These are phyloP conservation scores for Psidium friedrichsthalianum DNA, from an alignment of 345 rosid genomes.

Conservation along the genomic window DNA sequence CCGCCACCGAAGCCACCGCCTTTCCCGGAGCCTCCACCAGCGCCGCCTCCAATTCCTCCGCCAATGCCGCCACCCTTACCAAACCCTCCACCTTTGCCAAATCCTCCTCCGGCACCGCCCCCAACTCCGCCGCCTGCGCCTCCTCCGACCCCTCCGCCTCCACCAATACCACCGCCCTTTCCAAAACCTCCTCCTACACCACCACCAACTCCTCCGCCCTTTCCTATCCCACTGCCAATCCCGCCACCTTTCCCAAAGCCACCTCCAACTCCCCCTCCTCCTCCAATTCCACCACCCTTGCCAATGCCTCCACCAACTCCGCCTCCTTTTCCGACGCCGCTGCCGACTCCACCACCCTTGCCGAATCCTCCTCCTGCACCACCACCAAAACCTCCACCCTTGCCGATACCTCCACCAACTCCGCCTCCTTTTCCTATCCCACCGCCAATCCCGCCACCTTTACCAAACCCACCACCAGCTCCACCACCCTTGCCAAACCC, in stretches of 20 bases:
- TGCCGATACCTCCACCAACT: not conserved
- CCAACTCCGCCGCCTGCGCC: not conserved
- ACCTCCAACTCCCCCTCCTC: constrained; percentile 1
- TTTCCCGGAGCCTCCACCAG: not conserved
- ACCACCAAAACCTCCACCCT: not conserved
- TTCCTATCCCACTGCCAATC: not conserved
- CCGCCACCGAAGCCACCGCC: not conserved
- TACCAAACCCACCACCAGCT: too few relatives aligned
- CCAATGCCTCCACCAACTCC: not conserved
- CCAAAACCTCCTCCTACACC: not conserved
- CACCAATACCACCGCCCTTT: not conserved
- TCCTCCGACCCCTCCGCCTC: not conserved
- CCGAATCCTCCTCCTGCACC: not conserved
- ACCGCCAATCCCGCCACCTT: not conserved
- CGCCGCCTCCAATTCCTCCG: not conserved
- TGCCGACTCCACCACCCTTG: not conserved
- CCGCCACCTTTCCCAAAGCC: not conserved
- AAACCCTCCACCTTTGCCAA: not conserved
- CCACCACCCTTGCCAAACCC: not conserved
- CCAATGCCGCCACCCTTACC: not conserved
- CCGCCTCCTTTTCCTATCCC: not conserved
- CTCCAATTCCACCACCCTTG: not conserved
- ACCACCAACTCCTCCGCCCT: not conserved
- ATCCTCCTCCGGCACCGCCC: not conserved
- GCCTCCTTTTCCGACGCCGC: not conserved